Base-by-base conservation (phyloP, 2,329 filamentous ascomycete genomes). In the Alternaria burnsii region DNA sequence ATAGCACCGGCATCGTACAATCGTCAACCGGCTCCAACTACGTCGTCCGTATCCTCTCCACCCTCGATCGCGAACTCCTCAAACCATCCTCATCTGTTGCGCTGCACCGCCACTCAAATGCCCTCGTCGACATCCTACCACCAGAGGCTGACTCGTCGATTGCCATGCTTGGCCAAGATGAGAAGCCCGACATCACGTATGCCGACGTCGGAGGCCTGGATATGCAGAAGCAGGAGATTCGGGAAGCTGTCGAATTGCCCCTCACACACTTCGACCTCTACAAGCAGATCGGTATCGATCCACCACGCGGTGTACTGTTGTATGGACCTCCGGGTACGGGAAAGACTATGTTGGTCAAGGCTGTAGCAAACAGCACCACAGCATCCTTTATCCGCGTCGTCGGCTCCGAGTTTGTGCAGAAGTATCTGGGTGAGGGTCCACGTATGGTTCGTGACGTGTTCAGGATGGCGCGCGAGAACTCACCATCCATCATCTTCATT, bases 141-240 rank as follows among this genome's bases (percentile, higher is more conserved):
- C 95, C 95, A 4, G 95, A 99, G 84, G 95, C 95, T 62, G 95
- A 99, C 82, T 97, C 94, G 38, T 97, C 94, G 40, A 99, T 99
- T 78, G 95, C 95, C 68, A 99, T 99, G 95, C 87, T 99, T 55
- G 94, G 94, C 62, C 87, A 90, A 58, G 92, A 97, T 76, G 95
- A 99, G 87, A 99, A 98, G 86, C 95, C 95, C 34, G 95, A 99
- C 80, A 92, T 99, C 61, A 97, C 94, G 43, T 99, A 99, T 75
- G 94, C 94, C 64, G 95, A 99, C 80, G 95, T 99, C 63, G 95
- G 95, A 84, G 95, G 95, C 50, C 83, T 98, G 68, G 95, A 99
- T 75, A 99, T 99, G 95, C 95, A 99, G 83, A 99, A 99, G 85
- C 95, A 99, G 83, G 95, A 99, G 82, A 99, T 99, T 68, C 88